These are phyloP conservation scores for Mycena olivaceomarginata DNA, from an alignment of 768 basidiomycete species.

Conservation along the genomic window DNA sequence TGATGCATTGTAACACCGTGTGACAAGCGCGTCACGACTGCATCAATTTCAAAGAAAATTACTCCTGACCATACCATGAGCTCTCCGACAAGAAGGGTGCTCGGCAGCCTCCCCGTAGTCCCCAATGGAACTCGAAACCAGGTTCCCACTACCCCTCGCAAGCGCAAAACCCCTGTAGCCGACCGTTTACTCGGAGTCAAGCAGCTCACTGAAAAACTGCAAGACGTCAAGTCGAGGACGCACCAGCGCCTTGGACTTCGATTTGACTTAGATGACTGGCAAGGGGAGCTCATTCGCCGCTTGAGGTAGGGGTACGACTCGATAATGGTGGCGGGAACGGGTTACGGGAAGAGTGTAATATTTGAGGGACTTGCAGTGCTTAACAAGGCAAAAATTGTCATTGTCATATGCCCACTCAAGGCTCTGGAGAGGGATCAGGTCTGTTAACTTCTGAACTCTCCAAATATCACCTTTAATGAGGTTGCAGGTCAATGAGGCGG, in stretches of 20 bases:
- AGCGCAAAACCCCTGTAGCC: neutral
- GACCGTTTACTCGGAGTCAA: constrained; percentile 19
- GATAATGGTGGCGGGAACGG: too few species aligned
- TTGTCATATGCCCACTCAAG: too few species aligned
- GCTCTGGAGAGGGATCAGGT: too few species aligned
- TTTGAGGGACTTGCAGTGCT: too few species aligned
- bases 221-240: neutral
- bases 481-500: too few species aligned
- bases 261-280: too few species aligned
- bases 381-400: too few species aligned
- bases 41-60: constrained; percentile 11
- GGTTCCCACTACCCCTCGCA: too few species aligned
- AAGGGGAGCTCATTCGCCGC: constrained; percentile 2
- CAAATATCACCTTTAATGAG: too few species aligned
- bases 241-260: too few species aligned
- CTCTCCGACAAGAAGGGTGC: constrained; percentile 12
- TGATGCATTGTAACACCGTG: constrained; percentile 4
- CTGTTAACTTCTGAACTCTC: too few species aligned
- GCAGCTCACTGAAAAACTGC: constrained; percentile 10
- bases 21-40: constrained; percentile 10
- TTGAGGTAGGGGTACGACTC: neutral
- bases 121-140: constrained; percentile 15
- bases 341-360: too few species aligned
- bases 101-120: neutral
- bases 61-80: neutral